Evolutionary conservation across 2,329 filamentous ascomycete genomes (phyloP), one percentile per base, ranked within the genome.

Genomic region (Curvularia eragrostidis): DNA sequence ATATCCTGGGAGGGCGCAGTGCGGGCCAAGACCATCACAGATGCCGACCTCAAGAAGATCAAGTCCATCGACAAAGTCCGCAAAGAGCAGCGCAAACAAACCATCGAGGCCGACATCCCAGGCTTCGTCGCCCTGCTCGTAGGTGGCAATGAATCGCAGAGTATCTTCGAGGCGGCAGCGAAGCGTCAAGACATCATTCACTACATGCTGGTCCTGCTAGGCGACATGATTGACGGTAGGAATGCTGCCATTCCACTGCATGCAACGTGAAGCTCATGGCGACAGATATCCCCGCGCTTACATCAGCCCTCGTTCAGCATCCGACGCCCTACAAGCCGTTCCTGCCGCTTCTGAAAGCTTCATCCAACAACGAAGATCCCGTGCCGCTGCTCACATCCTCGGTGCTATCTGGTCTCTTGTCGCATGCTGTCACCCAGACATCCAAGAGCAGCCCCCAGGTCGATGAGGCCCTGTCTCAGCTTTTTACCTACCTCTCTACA

Each of bases 1-100:
- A 97, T 99, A 80, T 93, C 94, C 57, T 99, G 95, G 95, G 94
- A 98, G 79, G 94, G 94, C 71, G 93, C 94, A 71, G 92, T 96
- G 67, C 88, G 95, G 78, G 92, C 92, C 69, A 92, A 93, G 78
- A 95, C 92, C 73, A 91, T 99, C 79, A 96, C 91, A 57, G 94
- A 98, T 68, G 89, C 91, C 68, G 94, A 99, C 79, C 87, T 97
- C 69, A 91, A 90, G 82, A 94, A 93, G 84, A 97, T 99, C 81
- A 93, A 93, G 79, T 91, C 93, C 61, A 91, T 98, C 69, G 95
- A 98, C 79, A 98, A 97, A 81, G 91, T 95, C 66, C 91, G 93
- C 78, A 95, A 92, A 78, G 95, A 98, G 68, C 90, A 93, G 79
- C 87, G 93, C 73, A 89, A 89, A 75, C 87, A 94, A 74, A 89